Base-by-base conservation (phyloP, 805 yeast genomes). In the Barnettozyma botsteinii region DNA sequence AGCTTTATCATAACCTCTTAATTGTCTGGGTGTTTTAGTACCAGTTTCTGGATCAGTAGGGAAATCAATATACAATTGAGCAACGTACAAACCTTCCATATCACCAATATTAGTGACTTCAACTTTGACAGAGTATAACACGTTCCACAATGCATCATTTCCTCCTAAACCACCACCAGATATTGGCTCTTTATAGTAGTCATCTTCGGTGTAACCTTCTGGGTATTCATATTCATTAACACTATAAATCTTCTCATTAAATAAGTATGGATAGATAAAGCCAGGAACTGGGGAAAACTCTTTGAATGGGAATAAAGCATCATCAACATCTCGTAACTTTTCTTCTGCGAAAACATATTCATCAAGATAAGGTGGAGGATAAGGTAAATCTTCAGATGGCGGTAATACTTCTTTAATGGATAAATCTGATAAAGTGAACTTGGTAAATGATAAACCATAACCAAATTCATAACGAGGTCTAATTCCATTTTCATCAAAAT, bases 401-500 rank as follows among this genome's bases (percentile, higher is more conserved):
- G 70, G 57, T 34, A 60, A 56, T 2, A 70, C 60, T 46, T 68
- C 69, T 17, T 56, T 55, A 26, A 74, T 69, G 18, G 65, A 55
- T 34, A 75, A 55, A 22, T 55, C 60, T 7, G 45, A 41, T 22
- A 41, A 22, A 5, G 45, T 24, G 19, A 37, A 41, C 23, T 41
- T 41, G 10, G 41, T 29, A 28, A 24, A 37, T 6, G 45, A 41
- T 19, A 37, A 33, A n/a, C 41, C 41, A 22, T 37, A 41, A 13
- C 84, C 85, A 56, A 79, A 79, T 45, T 75, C 81, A 52, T 57
- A 79, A 35, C 81, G 59, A 17, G 83, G 81, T 46, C 66, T 65
- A 31, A 77, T 71, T 40, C 72, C 67, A 45, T 72, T 66, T 53
- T 73, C 73, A 49, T 76, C 81, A 56, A 77, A 78, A 51, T 69